Percentiles rank a stretch among this genome's conserved stretches.
Evolutionary conservation across 1,139 yeast genomes (phyloP).

Genomic region (Debaryomyces sp.): DNA sequence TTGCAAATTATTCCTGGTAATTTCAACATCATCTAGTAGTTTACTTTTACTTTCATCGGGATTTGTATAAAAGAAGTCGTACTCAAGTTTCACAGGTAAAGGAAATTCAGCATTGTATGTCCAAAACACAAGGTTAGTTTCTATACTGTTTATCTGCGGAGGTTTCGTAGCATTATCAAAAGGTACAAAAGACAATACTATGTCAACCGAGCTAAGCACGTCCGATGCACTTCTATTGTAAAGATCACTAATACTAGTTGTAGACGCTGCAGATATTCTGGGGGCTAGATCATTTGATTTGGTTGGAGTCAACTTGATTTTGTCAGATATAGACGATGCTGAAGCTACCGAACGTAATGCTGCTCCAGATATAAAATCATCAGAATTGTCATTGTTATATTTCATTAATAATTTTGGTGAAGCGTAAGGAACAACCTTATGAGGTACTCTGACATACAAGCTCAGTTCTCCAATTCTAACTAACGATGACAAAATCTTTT

Average conservation of each 20-base stretch:
- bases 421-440: conserved; percentile 37
- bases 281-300: conserved; percentile 4
- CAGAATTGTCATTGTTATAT: conserved; percentile 30
- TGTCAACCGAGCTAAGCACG: conserved; percentile 24
- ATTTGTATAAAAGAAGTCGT: conserved; percentile 45
- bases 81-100: conserved; percentile 41
- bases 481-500: conserved; percentile 37
- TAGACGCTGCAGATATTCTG: conserved; percentile 4
- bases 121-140: conserved; percentile 45
- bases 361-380: conserved; percentile 11
- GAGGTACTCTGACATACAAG: conserved; percentile 37
- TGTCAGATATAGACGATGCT: conserved; percentile 1
- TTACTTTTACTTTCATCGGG: conserved; percentile 20
- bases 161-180: conserved; percentile 27
- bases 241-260: conserved; percentile 27
- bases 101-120: conserved; percentile 47
- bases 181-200: conserved; percentile 26
- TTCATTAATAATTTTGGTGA: conserved; percentile 43
- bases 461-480: conserved; percentile 40
- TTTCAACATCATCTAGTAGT: conserved; percentile 31
- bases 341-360: conserved; percentile 3
- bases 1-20: conserved; percentile 41
- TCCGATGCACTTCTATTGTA: conserved; percentile 34
- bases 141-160: conserved; percentile 36
- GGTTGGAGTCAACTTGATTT: conserved; percentile 4